A percentile compares a stretch with the other conserved stretches of the same genome.
phyloP scores from a whole-genome alignment of 345 rosid genomes.

The Citrus hindsii region DNA sequence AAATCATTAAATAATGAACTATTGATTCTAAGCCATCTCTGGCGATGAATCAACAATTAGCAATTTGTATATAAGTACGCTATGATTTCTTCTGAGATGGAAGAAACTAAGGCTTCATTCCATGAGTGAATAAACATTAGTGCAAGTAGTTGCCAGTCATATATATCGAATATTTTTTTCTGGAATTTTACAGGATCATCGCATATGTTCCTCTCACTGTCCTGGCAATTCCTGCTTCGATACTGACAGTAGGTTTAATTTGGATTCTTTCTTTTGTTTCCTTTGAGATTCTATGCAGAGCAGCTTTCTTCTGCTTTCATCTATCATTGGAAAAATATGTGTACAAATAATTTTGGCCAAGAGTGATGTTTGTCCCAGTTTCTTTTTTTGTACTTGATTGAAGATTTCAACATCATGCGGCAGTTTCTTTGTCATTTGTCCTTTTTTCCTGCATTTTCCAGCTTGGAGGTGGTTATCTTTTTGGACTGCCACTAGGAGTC shows the following conservation, averaged over 20 bases:
- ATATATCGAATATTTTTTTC: neutral
- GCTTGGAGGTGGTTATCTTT: constrained; percentile 32
- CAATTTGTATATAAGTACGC: too few species aligned
- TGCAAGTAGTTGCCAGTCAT: neutral
- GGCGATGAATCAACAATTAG: too few species aligned
- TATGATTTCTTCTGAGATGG: too few species aligned
- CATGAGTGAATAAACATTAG: too few species aligned
- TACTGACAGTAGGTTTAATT: constrained; percentile 41
- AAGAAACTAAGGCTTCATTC: too few species aligned
- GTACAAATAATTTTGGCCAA: neutral
- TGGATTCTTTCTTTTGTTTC: neutral
- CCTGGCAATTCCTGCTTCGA: constrained; percentile 54
- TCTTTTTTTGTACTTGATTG: neutral
- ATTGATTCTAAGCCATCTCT: too few species aligned
- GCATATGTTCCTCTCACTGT: constrained; percentile 51
- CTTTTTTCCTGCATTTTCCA: neutral
- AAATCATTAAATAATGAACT: too few species aligned
- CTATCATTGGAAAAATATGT: neutral
- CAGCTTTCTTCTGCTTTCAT: neutral
- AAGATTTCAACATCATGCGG: neutral
- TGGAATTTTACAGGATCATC: constrained; percentile 29
- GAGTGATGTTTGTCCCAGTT: neutral
- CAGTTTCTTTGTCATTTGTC: neutral
- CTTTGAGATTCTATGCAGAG: neutral
- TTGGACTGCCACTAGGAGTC: constrained; percentile 22